Percentiles rank a stretch among this genome's conserved stretches.
These are phyloP conservation scores for Monosporascus ibericus DNA, from an alignment of 2,329 filamentous ascomycete genomes.

Conservation along the genomic window DNA sequence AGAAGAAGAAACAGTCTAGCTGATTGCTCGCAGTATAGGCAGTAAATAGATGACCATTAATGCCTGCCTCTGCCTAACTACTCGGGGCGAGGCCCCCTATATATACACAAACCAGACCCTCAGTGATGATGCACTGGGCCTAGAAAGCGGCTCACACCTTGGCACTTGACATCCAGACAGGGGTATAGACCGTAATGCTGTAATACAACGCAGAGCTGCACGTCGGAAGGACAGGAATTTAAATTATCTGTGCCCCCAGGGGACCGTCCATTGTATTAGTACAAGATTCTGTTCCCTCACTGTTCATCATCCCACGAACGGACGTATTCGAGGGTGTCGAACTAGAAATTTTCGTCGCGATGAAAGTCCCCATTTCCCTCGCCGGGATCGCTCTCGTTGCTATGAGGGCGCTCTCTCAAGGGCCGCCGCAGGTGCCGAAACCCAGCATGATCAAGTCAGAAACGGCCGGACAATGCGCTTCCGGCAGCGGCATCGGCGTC, in stretches of 20 bases:
- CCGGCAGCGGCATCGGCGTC: slow-evolving; percentile 8
- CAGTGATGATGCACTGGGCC: too few relatives aligned
- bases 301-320: not conserved
- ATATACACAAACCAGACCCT: too few relatives aligned
- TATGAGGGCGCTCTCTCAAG: slow-evolving; percentile 1
- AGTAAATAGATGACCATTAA: too few relatives aligned
- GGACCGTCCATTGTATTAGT: not conserved
- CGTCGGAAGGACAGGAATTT: not conserved
- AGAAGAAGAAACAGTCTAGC: too few relatives aligned
- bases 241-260: not conserved
- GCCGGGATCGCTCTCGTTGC: not conserved
- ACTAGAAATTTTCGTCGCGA: not conserved
- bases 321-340: not conserved
- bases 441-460: slow-evolving; percentile 6
- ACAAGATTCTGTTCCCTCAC: too few relatives aligned
- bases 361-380: not conserved
- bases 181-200: not conserved
- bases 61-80: too few relatives aligned
- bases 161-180: too few relatives aligned
- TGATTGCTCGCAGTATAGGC: too few relatives aligned
- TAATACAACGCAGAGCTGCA: not conserved
- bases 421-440: slow-evolving; percentile 7
- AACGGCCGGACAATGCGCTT: slow-evolving; percentile 8
- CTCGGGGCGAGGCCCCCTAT: too few relatives aligned
- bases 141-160: too few relatives aligned